Conservation (phyloP, 768 basidiomycete species). For the Suillus sp. region DNA sequence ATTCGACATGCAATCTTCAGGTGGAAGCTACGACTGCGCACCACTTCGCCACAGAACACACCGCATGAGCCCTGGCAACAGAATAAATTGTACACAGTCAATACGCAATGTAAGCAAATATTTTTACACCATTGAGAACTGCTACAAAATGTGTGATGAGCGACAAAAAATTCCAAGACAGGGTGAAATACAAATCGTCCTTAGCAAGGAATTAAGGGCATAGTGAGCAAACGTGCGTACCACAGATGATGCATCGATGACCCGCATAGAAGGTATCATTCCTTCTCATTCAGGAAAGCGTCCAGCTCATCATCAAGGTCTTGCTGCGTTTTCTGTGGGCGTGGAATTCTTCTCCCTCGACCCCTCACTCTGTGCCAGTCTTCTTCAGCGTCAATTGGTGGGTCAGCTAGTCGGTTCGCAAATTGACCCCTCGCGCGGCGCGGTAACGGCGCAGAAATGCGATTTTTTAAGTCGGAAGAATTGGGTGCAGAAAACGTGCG, state of each 20-base stretch:
- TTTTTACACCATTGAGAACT: background rate
- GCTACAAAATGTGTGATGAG: background rate
- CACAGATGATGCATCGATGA: background rate
- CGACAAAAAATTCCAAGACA: background rate
- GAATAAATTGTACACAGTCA: background rate
- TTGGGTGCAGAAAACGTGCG: constrained; percentile 53
- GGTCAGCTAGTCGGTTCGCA: constrained; percentile 22
- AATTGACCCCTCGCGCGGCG: constrained; percentile 32
- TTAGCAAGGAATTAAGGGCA: background rate
- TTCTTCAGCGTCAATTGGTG: constrained; percentile 25
- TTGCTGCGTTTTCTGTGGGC: constrained; percentile 62
- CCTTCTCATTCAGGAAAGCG: constrained; percentile 64
- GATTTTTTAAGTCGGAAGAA: constrained; percentile 43
- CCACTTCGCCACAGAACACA: background rate
- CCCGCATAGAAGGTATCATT: constrained; percentile 26
- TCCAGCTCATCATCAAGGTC: constrained; percentile 86
- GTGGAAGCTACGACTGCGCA: background rate
- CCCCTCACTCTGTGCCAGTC: constrained; percentile 31
- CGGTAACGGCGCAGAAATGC: constrained; percentile 51
- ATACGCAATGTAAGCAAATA: background rate
- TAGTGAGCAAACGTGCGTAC: background rate
- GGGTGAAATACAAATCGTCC: background rate
- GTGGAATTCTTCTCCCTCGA: constrained; percentile 41
- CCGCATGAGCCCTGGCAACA: background rate
- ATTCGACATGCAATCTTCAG: background rate